These are phyloP conservation scores for Blastobotrys attinorum DNA, from an alignment of 805 yeast species.

Conservation along the genomic window DNA sequence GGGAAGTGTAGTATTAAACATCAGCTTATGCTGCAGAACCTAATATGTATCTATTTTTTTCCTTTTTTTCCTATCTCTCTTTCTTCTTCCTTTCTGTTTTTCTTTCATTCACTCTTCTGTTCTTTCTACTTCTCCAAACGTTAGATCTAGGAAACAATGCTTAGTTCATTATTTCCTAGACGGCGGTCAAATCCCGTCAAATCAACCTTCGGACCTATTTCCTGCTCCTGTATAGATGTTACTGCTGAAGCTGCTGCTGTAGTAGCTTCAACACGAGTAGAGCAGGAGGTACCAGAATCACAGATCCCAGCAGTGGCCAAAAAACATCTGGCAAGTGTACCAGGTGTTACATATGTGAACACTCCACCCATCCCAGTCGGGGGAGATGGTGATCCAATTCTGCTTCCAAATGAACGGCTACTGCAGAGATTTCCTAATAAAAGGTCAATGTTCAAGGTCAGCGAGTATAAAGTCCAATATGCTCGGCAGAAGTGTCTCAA, in stretches of 20 bases:
- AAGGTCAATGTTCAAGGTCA: conserved; percentile 11
- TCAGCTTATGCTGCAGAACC: too few species aligned
- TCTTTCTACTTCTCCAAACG: not conserved
- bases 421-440: conserved; percentile 21
- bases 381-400: conserved; percentile 20
- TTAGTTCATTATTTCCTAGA: not conserved
- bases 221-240: not conserved
- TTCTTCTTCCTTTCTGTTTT: too few species aligned
- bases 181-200: not conserved
- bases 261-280: not conserved
- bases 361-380: conserved; percentile 21
- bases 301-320: not conserved
- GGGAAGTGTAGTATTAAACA: too few species aligned
- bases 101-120: not conserved
- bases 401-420: conserved; percentile 25
- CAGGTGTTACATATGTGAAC: not conserved
- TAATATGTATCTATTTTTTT: not conserved
- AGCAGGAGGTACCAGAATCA: not conserved
- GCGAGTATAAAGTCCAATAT: conserved; percentile 11
- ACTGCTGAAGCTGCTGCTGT: not conserved
- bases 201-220: not conserved
- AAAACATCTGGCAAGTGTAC: not conserved
- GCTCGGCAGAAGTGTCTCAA: conserved; percentile 7
- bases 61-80: too few species aligned
- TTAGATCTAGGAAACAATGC: not conserved